Base-by-base conservation (phyloP, 2,329 filamentous ascomycete genomes). In the Apiospora sp. region DNA sequence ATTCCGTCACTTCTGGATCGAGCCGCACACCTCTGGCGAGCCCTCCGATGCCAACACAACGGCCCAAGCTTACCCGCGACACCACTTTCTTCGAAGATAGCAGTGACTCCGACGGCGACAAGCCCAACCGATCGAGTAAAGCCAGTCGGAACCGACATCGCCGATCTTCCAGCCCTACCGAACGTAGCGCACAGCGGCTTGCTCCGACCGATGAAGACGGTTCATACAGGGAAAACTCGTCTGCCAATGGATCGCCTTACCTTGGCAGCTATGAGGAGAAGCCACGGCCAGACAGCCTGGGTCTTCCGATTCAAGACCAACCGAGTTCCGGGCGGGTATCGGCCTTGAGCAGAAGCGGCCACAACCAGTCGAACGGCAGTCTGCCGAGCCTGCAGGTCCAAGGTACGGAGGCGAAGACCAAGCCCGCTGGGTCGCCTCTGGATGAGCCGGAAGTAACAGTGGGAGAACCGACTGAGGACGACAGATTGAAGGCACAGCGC, bases 401-500 rank as follows among this genome's bases (percentile, higher is more conserved):
- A 43, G 84, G 81, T 58, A 84, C 78, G 43, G 82, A 86, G 44
- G 78, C 80, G 10, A 84, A 82, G 71, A 81, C 83, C 24, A 83
- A 83, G 74, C 75, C 78, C 0, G 75, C 76, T 5, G 75, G 77
- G 68, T 85, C 87, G 74, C 83, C 84, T 13, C 82, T 91, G 14
- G 89, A 91, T 70, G 89, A 91, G 77, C 89, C 89, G 5, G 86
- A 88, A 30, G 88, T 90, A 68, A 82, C 89, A 1, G 81, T 90
- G 44, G 89, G 89, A 44, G 87, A 90, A 34, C 89, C 89, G 10
- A 88, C 90, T 1, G 89, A 91, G 49, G 91, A 93, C 72, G 95
- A 98, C 77, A 87, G 89, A 27, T 90, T 93, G 76, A 94, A 93
- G 80, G 96, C 96, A 0, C 89, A 92, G 77, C 92, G 91, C 79